Percentiles rank a stretch among this genome's conserved stretches.
phyloP scores from a whole-genome alignment of 192 early-diverging fungal species.

The Coemansia reversa region DNA sequence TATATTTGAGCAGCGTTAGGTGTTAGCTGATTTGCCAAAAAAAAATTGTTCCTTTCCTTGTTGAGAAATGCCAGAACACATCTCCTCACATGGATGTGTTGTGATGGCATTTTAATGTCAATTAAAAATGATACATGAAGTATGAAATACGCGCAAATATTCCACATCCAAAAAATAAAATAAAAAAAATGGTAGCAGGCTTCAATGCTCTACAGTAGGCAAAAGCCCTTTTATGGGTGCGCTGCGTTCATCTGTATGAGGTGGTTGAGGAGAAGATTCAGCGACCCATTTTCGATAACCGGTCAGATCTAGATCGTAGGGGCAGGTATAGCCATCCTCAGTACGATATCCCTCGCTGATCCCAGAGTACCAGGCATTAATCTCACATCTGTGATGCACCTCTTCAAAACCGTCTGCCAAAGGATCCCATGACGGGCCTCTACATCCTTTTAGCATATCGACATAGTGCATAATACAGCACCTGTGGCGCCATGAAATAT shows the following conservation, averaged over 20 bases:
- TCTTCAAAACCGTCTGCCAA: conserved; percentile 32
- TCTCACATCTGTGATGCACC: conserved; percentile 47
- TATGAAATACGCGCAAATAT: background rate
- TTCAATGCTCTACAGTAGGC: too few relatives aligned
- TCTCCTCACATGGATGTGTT: background rate
- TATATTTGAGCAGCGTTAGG: too few relatives aligned
- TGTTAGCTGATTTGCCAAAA: too few relatives aligned
- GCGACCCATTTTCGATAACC: conserved; percentile 6
- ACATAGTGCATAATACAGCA: conserved; percentile 19
- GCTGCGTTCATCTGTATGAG: too few relatives aligned
- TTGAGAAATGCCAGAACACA: too few relatives aligned
- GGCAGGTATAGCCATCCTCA: conserved; percentile 23
- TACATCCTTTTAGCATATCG: conserved; percentile 24
- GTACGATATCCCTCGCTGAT: conserved; percentile 26
- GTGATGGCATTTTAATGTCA: background rate
- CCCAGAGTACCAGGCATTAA: conserved; percentile 25
- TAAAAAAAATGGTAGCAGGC: background rate
- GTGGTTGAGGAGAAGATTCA: too few relatives aligned
- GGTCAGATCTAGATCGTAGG: conserved; percentile 30
- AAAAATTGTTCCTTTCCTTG: too few relatives aligned
- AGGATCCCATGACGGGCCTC: conserved; percentile 36
- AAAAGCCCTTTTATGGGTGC: too few relatives aligned
- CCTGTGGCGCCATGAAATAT: background rate
- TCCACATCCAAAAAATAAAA: background rate
- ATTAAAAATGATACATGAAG: background rate